These are phyloP conservation scores for Trichoderma breve DNA, from an alignment of 2,329 filamentous ascomycete genomes.

Conservation along the genomic window DNA sequence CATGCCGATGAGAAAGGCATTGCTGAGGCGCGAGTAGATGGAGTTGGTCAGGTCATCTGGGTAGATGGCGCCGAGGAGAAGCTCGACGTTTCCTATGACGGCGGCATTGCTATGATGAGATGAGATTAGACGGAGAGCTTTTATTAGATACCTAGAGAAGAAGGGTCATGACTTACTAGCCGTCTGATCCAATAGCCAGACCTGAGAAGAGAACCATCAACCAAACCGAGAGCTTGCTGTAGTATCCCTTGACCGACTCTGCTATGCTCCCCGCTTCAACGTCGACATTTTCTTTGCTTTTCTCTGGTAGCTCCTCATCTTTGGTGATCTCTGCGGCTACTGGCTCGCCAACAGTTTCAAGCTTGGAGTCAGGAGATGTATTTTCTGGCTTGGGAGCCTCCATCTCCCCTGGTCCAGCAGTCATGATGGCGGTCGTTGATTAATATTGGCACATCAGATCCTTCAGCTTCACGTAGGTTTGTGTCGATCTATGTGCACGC, in stretches of 20 bases:
- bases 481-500: neutral
- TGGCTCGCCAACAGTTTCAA: neutral
- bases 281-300: slow-evolving; percentile 16
- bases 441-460: neutral
- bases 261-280: slow-evolving; percentile 22
- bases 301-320: neutral
- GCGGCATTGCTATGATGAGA: slow-evolving; percentile 37
- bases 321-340: neutral
- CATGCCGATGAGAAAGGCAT: slow-evolving; percentile 55
- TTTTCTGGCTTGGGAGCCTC: neutral
- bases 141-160: neutral
- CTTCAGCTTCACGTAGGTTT: neutral
- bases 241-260: slow-evolving; percentile 29
- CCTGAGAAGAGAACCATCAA: slow-evolving; percentile 46
- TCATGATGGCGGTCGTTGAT: neutral
- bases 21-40: slow-evolving; percentile 52
- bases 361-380: neutral
- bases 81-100: slow-evolving; percentile 45
- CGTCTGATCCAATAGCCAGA: slow-evolving; percentile 46
- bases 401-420: neutral
- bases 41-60: slow-evolving; percentile 41
- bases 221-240: slow-evolving; percentile 42
- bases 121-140: neutral
- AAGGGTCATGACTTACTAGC: slow-evolving; percentile 33
- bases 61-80: slow-evolving; percentile 42